phyloP scores from a whole-genome alignment of 768 basidiomycete genomes.

The Mycena alexandri region DNA sequence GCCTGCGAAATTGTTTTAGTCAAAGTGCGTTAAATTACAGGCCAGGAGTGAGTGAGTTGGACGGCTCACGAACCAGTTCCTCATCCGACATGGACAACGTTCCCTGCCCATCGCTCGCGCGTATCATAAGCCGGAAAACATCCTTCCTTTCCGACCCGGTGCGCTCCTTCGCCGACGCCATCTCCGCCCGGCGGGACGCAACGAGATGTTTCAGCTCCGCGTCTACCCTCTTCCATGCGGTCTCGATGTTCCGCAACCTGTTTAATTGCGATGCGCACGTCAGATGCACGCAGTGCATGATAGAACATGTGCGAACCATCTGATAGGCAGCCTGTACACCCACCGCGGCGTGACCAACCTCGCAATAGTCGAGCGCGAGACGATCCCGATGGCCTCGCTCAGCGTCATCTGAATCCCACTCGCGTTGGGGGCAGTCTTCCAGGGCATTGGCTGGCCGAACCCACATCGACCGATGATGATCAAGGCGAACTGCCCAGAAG shows the following conservation, averaged over 20 bases:
- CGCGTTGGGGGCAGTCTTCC: not conserved
- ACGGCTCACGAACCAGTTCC: slow-evolving; percentile 39
- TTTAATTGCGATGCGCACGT: not conserved
- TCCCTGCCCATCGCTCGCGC: slow-evolving; percentile 18
- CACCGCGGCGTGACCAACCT: no score
- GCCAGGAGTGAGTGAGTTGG: no score
- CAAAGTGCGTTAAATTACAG: no score
- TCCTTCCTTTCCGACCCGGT: not conserved
- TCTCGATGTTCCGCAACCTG: slow-evolving; percentile 15
- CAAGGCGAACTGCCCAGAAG: not conserved
- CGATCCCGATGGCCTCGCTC: slow-evolving; percentile 25
- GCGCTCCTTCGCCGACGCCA: not conserved
- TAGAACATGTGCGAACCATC: slow-evolving; percentile 24
- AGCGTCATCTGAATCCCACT: not conserved
- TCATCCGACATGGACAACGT: slow-evolving; percentile 31
- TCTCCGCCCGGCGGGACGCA: not conserved
- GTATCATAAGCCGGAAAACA: slow-evolving; percentile 16
- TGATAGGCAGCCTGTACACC: slow-evolving; percentile 35
- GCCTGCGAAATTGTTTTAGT: slow-evolving; percentile 39
- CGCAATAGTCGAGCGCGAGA: slow-evolving; percentile 26
- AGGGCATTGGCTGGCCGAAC: slow-evolving; percentile 7
- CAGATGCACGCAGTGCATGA: no score
- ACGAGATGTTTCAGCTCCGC: not conserved
- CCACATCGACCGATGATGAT: slow-evolving; percentile 18
- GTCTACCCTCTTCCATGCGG: not conserved